phyloP scores from a whole-genome alignment of 1,284 basidiomycete genomes.

The Malassezia pachydermatis region DNA sequence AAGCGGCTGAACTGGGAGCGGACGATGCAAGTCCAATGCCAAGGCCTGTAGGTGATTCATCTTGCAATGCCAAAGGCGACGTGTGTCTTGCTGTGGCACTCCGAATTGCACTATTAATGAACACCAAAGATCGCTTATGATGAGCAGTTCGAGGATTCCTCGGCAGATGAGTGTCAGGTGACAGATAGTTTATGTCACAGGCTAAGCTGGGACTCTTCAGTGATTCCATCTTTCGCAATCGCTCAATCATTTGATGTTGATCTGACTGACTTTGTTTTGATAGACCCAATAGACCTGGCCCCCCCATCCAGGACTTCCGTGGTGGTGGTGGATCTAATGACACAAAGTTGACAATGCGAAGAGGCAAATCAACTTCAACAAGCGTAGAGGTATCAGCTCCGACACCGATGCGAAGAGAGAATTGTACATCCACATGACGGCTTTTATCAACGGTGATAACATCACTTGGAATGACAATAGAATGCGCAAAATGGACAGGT shows the following conservation, averaged over 20 bases:
- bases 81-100: slow-evolving; percentile 43
- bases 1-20: neutral
- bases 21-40: slow-evolving; percentile 26
- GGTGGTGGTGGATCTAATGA: slow-evolving; percentile 66
- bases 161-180: neutral
- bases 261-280: neutral
- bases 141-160: slow-evolving; percentile 17
- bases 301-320: slow-evolving; percentile 16
- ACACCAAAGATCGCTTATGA: slow-evolving; percentile 46
- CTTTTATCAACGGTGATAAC: slow-evolving; percentile 65
- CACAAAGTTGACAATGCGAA: slow-evolving; percentile 66
- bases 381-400: slow-evolving; percentile 55
- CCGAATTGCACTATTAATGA: slow-evolving; percentile 46
- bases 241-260: slow-evolving; percentile 26
- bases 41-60: slow-evolving; percentile 27
- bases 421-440: slow-evolving; percentile 68
- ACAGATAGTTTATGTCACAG: neutral
- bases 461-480: slow-evolving; percentile 53
- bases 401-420: slow-evolving; percentile 63
- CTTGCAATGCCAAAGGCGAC: slow-evolving; percentile 11
- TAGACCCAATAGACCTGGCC: slow-evolving; percentile 4
- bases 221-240: slow-evolving; percentile 35
- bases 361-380: slow-evolving; percentile 56
- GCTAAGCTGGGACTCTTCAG: slow-evolving; percentile 26
- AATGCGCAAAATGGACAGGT: slow-evolving; percentile 36